Evolutionary conservation across 1,284 basidiomycete genomes (phyloP).

Genomic region (Ustilago sp.): DNA sequence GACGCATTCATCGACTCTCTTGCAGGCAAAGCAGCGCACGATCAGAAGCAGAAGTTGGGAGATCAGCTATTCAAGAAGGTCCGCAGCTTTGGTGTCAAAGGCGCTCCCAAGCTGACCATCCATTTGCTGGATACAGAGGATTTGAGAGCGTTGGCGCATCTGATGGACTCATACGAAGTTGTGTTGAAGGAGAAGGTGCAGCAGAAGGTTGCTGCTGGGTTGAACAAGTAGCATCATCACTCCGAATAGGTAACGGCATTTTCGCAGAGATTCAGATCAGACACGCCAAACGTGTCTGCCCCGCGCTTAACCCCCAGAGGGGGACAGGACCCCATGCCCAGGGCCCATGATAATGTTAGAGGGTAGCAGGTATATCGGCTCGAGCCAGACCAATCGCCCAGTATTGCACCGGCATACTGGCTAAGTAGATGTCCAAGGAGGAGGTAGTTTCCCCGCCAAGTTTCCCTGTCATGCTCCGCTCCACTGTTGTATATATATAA

Average conservation of each 20-base stretch:
- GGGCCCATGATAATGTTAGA: too few species aligned
- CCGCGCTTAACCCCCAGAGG: too few species aligned
- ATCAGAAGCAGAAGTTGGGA: conserved; percentile 78
- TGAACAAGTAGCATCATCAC: conserved; percentile 32
- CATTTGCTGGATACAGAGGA: conserved; percentile 84
- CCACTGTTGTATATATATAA: too few species aligned
- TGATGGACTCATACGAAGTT: conserved; percentile 86
- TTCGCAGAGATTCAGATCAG: too few species aligned
- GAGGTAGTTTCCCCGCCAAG: too few species aligned
- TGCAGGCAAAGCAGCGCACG: conserved; percentile 75
- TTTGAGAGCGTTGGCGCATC: conserved; percentile 81
- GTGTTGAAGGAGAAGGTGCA: conserved; percentile 77
- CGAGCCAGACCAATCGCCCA: too few species aligned
- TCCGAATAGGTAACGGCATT: not conserved
- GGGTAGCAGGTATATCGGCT: too few species aligned
- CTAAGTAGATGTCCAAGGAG: too few species aligned
- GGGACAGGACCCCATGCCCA: too few species aligned
- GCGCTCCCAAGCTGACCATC: conserved; percentile 75
- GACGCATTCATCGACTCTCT: conserved; percentile 82
- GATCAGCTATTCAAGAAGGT: conserved; percentile 76
- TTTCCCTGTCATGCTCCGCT: too few species aligned
- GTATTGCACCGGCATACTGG: too few species aligned
- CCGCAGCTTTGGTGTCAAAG: conserved; percentile 82
- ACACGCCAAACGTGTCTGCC: too few species aligned
- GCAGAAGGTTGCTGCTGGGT: conserved; percentile 37